Percentiles rank a stretch among this genome's conserved stretches.
Evolutionary conservation across 306 rosid genomes (phyloP).

Genomic region (Cicer judaicum): DNA sequence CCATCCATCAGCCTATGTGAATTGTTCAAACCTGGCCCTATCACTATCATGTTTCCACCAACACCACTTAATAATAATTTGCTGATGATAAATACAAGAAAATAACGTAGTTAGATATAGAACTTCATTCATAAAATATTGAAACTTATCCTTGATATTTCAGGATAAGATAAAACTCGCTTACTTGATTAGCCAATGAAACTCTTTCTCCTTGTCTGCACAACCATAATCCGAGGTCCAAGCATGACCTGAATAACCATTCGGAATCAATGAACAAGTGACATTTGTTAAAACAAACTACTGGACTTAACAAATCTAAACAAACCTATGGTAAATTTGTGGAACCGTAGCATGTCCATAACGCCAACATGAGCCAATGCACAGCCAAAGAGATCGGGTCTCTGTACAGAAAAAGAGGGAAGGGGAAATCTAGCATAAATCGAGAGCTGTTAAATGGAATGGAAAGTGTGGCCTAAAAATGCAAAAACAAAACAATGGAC

Average conservation of each 20-base stretch:
- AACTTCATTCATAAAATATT: slow-evolving; percentile 9
- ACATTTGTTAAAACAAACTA: slow-evolving; percentile 4
- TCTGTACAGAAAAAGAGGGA: slow-evolving; percentile 54
- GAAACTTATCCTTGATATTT: slow-evolving; percentile 14
- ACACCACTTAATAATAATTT: not conserved
- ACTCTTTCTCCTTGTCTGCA: slow-evolving; percentile 88
- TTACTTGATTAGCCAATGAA: slow-evolving; percentile 89
- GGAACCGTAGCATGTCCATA: slow-evolving; percentile 98
- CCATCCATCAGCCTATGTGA: not conserved
- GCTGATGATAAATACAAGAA: not conserved
- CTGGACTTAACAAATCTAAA: slow-evolving; percentile 28
- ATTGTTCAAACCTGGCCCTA: not conserved
- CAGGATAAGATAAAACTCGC: slow-evolving; percentile 38
- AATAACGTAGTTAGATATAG: not conserved
- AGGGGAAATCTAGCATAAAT: slow-evolving; percentile 19
- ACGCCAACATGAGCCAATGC: slow-evolving; percentile 98
- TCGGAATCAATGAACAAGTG: slow-evolving; percentile 24
- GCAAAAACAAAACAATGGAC: slow-evolving; percentile 26
- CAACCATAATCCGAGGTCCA: slow-evolving; percentile 97
- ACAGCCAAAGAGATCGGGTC: slow-evolving; percentile 93
- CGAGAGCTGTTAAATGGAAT: slow-evolving; percentile 17
- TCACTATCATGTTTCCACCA: not conserved
- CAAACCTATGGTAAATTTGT: slow-evolving; percentile 92
- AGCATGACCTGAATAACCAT: slow-evolving; percentile 76
- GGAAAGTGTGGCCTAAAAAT: slow-evolving; percentile 19